Percentiles rank a stretch among this genome's conserved stretches.
phyloP scores from a whole-genome alignment of 139 green algal species.

The Prasinococcaceae sp. region DNA sequence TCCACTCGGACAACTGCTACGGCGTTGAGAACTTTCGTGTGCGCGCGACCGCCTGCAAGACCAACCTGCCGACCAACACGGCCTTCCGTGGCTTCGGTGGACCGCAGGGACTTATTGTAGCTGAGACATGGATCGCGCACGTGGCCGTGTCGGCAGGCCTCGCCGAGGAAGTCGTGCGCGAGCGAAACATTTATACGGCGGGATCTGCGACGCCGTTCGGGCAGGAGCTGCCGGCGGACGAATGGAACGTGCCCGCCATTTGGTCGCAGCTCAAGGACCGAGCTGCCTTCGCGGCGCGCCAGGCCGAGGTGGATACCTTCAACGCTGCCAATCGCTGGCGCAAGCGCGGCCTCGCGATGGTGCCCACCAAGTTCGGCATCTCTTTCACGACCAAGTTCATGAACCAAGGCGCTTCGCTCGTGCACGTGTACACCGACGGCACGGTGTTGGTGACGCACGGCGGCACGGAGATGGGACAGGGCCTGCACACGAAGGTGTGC shows the following conservation, averaged over 20 bases:
- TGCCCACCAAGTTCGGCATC: constrained; percentile 95
- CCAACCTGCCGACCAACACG: constrained; percentile 79
- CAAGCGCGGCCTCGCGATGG: constrained; percentile 73
- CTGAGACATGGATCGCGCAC: constrained; percentile 70
- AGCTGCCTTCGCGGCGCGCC: constrained; percentile 19
- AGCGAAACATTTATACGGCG: constrained; percentile 66
- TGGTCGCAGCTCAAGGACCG: constrained; percentile 32
- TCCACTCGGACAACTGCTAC: constrained; percentile 59
- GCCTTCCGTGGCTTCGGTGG: constrained; percentile 89
- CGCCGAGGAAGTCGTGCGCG: constrained; percentile 12
- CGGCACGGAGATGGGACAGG: constrained; percentile 96
- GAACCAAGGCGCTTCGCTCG: constrained; percentile 78
- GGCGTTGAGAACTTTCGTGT: constrained; percentile 48
- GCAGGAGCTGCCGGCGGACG: constrained; percentile 44
- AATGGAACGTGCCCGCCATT: constrained; percentile 27
- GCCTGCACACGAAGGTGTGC: constrained; percentile 91
- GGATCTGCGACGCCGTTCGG: constrained; percentile 68
- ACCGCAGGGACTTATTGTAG: constrained; percentile 72
- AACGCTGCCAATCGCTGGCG: constrained; percentile 44
- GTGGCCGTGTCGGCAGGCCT: constrained; percentile 31
- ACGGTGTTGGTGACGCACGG: constrained; percentile 86
- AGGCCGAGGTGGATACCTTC: constrained; percentile 36
- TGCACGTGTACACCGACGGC: constrained; percentile 89
- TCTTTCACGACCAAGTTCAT: constrained; percentile 70
- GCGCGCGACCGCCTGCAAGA: constrained; percentile 56